phyloP scores from a whole-genome alignment of 225 moss, liverwort and hornwort species.

The Polytrichum commune region DNA sequence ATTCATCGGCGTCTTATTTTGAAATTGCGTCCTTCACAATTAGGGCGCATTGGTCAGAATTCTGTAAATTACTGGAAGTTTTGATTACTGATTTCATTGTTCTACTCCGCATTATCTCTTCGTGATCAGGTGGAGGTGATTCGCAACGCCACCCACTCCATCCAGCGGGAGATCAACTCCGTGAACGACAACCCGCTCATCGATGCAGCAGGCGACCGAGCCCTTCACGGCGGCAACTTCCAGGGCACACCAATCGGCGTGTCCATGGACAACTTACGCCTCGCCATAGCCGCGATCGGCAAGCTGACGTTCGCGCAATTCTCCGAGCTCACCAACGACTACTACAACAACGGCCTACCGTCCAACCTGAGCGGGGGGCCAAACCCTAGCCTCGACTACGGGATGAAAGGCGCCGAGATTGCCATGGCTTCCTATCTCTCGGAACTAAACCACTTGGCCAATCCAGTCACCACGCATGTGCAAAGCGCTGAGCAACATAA shows the following conservation, averaged over 20 bases:
- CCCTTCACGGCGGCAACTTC: slow-evolving; percentile 43
- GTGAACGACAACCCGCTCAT: slow-evolving; percentile 55
- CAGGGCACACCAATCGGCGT: slow-evolving; percentile 57
- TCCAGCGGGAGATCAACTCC: slow-evolving; percentile 67
- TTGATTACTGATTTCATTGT: neutral
- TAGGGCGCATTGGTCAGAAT: too few species aligned
- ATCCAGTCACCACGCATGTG: slow-evolving; percentile 60
- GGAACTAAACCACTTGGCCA: slow-evolving; percentile 49
- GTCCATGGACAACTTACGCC: slow-evolving; percentile 63
- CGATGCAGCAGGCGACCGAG: slow-evolving; percentile 32
- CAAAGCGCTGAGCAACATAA: slow-evolving; percentile 52
- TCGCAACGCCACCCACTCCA: slow-evolving; percentile 39
- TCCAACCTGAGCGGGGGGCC: slow-evolving; percentile 13
- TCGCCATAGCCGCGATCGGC: slow-evolving; percentile 52
- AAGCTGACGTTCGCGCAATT: slow-evolving; percentile 43
- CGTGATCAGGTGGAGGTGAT: slow-evolving; percentile 28
- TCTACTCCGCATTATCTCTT: neutral
- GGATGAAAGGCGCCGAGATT: slow-evolving; percentile 55
- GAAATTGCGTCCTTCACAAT: neutral
- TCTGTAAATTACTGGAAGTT: neutral
- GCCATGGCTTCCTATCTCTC: slow-evolving; percentile 45
- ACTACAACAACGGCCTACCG: slow-evolving; percentile 40
- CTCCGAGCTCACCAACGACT: slow-evolving; percentile 25
- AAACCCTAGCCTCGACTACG: slow-evolving; percentile 65
- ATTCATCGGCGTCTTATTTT: neutral